Evolutionary conservation across 2,329 filamentous ascomycete genomes (phyloP), one percentile per base, ranked within the genome.

Genomic region (Cladosporium sp.): DNA sequence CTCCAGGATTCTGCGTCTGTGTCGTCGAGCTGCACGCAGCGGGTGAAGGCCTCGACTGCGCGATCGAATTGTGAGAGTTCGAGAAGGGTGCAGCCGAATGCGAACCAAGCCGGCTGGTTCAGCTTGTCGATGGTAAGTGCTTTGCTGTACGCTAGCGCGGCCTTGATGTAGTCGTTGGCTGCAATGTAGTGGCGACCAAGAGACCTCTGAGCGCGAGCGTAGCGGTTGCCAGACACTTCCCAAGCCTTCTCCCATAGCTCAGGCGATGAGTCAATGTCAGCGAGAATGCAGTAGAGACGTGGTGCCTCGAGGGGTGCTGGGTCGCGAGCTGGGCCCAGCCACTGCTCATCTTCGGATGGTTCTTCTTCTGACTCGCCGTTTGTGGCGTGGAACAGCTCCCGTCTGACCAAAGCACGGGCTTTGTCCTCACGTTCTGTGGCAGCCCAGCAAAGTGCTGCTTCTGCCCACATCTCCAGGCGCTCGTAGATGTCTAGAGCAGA

Each of bases 401-500:
- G 88, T 63, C 92, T 87, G 18, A 98, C 82, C 59, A 97, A 86
- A 3, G 85, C 86, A 65, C 87, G 87, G 1, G 93, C 95, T 74
- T 95, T 95, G 28, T 91, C 91, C 78, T 97, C 93, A 79, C 88
- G 85, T n/a, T 89, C 86, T 0, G 89, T 91, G 0, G 87, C 84
- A 14, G 92, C 93, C 73, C 92, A 90, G 77, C 95, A 99, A 1
- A 99, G 84, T 0, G 95, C 94, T 4, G 93, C 92, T 79, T 99
- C 95, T 1, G 95, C 92, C 93, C 95, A 98, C 77, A 98, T 89
- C 65, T 93, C 89, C 21, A 99, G 81, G 3, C 95, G 87, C 79
- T 97, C 93, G 79, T 98, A 99, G 68, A 99, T 98, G 68, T 97
- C 95, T 1, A 99, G 85, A 0, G 95, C 95, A 0, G 93, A 96